Base-by-base conservation (phyloP, 345 rosid species). In the Hibiscus tridactylites region DNA sequence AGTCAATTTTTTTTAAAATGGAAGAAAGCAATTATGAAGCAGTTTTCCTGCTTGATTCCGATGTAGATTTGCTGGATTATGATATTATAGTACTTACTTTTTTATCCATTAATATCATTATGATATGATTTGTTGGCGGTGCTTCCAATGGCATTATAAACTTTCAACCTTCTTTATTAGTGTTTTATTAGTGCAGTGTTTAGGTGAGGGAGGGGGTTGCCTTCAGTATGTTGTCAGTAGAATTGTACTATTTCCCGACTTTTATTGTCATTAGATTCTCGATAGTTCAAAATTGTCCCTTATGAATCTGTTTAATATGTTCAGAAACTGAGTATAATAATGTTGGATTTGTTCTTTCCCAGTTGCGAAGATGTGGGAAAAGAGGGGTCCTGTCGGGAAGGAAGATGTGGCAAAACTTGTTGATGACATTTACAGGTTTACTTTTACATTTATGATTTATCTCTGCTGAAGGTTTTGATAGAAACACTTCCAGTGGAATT, bases 341-440 rank as follows among this genome's bases (percentile, higher is more conserved):
- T 35, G 6, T 24, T 65, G 8, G 5, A 65, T 17, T 17, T 71
- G 59, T 33, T 79, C 33, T 78, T 66, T 63, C 13, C 35, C 80
- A 96, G 99, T 74, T 80, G 78, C 98, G 35, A 88, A 81, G 84
- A 76, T 79, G 74, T 87, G 89, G 88, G 77, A 88, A 72, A 96
- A 91, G 87, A 92, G 83, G 88, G 83, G 75, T 76, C 66, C 79
- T 24, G 73, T 86, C 44, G 84, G 88, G 33, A 96, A 82, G 91
- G 99, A 92, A 75, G 95, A 82, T 49, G 97, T 85, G 29, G 96
- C 96, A 33, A 96, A 88, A 83, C 78, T 96, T 56, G 93, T 96
- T 3, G 98, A 91, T 17, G 99, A 88, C 78, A 91, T 86, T 17
- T 91, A 92, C 83, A 92, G 99, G 99, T 92, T 10, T 68, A 17